Evolutionary conservation across 2,329 filamentous ascomycete species (phyloP), one percentile per base, ranked within the genome.

Genomic region (Fusarium odoratissimum): DNA sequence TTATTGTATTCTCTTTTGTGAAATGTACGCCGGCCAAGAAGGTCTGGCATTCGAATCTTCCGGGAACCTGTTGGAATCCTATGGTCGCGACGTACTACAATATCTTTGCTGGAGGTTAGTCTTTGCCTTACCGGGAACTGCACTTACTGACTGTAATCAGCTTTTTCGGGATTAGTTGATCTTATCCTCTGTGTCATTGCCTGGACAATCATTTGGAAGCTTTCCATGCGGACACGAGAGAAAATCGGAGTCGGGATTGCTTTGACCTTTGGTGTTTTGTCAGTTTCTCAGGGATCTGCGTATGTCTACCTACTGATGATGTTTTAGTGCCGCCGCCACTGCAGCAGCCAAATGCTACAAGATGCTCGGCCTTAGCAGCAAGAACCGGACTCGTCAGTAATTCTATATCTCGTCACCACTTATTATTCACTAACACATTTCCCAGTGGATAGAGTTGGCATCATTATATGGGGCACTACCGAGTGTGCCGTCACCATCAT

Each of bases 221-320:
- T 65, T 0, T 64, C 63, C 0, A 65, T 65, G 48, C 35, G 42
- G 12, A 57, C 11, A 13, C 35, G 60, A 0, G 63, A 65, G n/a
- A 65, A 65, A 19, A 37, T 64, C 2, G 63, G 63, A 0, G 63
- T 65, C 10, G 63, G 63, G 1, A 57, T 65, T 21, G 63, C 60
- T 16, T 13, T 65, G 41, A 65, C 60, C 0, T 65, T 65, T 17
- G 63, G 63, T 5, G 1, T 65, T 7, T 64, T 65, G 63, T 65
- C 3, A 21, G 63, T 57, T 0, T 11, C 16, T 1, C 4, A 0
- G 1, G 0, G 2, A 12, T 2, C 2, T 3, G 0, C 5, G 0
- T 7, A 1, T 3, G 0, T 6, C 6, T 5, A 16, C 1, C 10
- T 1, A 0, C 62, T 65, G 19, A 64, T 3, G 0, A 31, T 1